A percentile compares a stretch with the other conserved stretches of the same genome.
Conservation (phyloP, 1,139 yeast species). For the Casaregolazyma suthepensis region DNA sequence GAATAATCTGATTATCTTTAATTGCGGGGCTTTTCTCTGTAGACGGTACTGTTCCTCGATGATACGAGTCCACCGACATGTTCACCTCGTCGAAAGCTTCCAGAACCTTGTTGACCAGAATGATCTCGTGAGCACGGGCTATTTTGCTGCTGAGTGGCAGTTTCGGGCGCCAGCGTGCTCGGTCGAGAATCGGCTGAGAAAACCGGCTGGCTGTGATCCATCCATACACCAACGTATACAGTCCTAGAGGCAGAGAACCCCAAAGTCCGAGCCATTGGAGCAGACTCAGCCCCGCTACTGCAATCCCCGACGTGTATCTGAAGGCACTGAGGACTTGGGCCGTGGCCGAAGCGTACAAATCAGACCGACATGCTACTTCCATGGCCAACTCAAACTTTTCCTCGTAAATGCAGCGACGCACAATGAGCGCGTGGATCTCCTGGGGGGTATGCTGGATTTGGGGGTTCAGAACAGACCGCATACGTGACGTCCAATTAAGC, state of each 20-base stretch:
- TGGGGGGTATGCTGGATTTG: neutral
- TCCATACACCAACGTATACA: conserved; percentile 3
- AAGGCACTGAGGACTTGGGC: neutral
- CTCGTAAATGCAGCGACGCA: conserved; percentile 4
- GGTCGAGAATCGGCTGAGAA: conserved; percentile 5
- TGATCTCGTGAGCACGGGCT: conserved; percentile 13
- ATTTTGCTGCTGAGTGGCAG: conserved; percentile 9
- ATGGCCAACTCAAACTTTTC: conserved; percentile 5
- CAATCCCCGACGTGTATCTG: neutral
- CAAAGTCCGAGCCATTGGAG: conserved; percentile 4
- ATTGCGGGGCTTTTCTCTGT: conserved; percentile 4
- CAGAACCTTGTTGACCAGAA: conserved; percentile 17
- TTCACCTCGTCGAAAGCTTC: conserved; percentile 18
- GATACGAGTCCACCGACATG: conserved; percentile 17
- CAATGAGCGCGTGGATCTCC: neutral
- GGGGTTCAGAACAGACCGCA: neutral
- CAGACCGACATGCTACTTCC: conserved; percentile 7
- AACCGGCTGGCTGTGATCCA: conserved; percentile 1
- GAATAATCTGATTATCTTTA: conserved; percentile 5
- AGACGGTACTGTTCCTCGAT: conserved; percentile 4
- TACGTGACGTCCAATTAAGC: neutral
- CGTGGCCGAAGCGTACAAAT: neutral
- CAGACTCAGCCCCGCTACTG: neutral
- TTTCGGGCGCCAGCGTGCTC: conserved; percentile 11
- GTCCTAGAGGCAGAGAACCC: conserved; percentile 4